Base-by-base conservation (phyloP, 1,139 yeast genomes). In the Saccharomyces hybrid region DNA sequence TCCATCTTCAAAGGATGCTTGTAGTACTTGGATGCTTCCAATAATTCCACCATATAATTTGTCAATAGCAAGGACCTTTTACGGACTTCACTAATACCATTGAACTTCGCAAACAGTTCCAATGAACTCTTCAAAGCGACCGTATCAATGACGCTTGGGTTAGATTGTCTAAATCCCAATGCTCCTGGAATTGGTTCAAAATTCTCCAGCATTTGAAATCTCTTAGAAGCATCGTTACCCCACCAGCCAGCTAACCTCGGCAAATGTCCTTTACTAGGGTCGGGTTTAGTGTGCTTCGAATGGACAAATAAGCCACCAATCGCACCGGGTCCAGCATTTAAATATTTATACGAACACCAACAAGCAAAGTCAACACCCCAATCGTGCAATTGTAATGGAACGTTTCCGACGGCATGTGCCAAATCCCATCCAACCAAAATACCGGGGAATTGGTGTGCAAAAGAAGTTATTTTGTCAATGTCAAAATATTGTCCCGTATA, bases 191-290 rank as follows among this genome's bases (percentile, higher is more conserved):
- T 85, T 0, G 96, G 96, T 57, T 84, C 86, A 62, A 89, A 91
- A 48, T 75, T 68, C 65, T 87, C 95, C 56, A 78, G 70, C 98
- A 91, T 91, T 62, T 83, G 77, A 69, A 91, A 91, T 58, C 97
- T 74, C 32, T 81, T 82, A 1, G 65, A 62, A 0, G 84, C 74
- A 61, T 86, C 82, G 66, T 88, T 90, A 0, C 97, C 97, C 97
- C 98, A 91, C 98, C 98, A 91, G 0, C 98, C 98, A 0, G 96
- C 96, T 54, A 88, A 74, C 60, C 97, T 75, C 1, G 96, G 86
- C 42, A 79, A 65, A 52, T 75, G 75, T 48, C 71, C 70, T 14
- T 66, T 60, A 27, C 64, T 66, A 53, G 72, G 63, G 65, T 66
- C 73, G 60, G 67, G 63, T 64, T 24, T 64, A n/a, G 80, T 76